These are phyloP conservation scores for Penicillium nordicum DNA, from an alignment of 2,329 filamentous ascomycete genomes.

Conservation along the genomic window DNA sequence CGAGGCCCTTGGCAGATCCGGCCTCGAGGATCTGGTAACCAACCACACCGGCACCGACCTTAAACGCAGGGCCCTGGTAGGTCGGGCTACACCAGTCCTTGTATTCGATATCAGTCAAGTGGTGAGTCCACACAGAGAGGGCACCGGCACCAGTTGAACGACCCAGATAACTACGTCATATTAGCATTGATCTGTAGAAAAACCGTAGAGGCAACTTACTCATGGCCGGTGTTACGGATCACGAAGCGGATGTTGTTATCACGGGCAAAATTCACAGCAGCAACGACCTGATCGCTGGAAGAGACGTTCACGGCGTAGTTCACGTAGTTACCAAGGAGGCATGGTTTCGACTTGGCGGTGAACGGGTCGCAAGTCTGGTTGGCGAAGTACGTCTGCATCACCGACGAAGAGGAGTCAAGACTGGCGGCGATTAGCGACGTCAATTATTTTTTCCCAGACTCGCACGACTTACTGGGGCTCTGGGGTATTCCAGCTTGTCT, in stretches of 20 bases:
- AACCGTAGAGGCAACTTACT: slow-evolving; percentile 19
- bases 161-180: slow-evolving; percentile 41
- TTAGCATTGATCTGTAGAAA: background rate
- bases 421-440: slow-evolving; percentile 7
- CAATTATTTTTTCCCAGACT: background rate
- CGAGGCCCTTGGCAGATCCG: slow-evolving; percentile 47
- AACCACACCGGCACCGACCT: slow-evolving; percentile 53
- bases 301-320: slow-evolving; percentile 37
- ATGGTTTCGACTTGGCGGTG: slow-evolving; percentile 20
- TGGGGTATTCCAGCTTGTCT: slow-evolving; percentile 27
- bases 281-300: slow-evolving; percentile 28
- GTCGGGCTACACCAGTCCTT: slow-evolving; percentile 36
- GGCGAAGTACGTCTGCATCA: slow-evolving; percentile 33
- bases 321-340: slow-evolving; percentile 31
- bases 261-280: slow-evolving; percentile 43
- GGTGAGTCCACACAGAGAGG: slow-evolving; percentile 34
- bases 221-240: slow-evolving; percentile 44
- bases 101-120: slow-evolving; percentile 30
- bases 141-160: slow-evolving; percentile 59
- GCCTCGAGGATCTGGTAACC: slow-evolving; percentile 50
- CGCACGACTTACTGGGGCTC: slow-evolving; percentile 24
- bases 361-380: slow-evolving; percentile 35
- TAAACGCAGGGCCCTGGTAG: slow-evolving; percentile 53
- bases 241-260: slow-evolving; percentile 52
- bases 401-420: slow-evolving; percentile 28